Percentiles rank a stretch among this genome's conserved stretches.
phyloP scores from a whole-genome alignment of 2,329 filamentous ascomycete species.

The Apiospora kogelbergensis region DNA sequence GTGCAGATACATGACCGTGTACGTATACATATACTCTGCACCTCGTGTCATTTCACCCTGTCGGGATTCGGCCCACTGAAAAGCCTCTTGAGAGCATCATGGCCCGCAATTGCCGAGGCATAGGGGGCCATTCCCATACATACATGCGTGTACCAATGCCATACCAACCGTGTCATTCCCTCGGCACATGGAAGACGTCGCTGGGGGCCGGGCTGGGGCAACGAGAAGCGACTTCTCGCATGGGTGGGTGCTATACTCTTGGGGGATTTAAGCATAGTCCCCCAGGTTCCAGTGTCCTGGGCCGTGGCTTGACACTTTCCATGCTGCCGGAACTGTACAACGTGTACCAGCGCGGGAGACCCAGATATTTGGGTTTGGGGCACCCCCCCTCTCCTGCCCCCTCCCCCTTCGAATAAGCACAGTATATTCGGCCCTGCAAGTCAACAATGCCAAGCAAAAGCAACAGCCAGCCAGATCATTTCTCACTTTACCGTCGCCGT shows the following conservation, averaged over 20 bases:
- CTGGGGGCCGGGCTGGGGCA: neutral
- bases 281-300: conserved; percentile 5
- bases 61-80: neutral
- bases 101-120: neutral
- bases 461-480: neutral
- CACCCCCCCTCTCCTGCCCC: neutral
- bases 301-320: conserved; percentile 4
- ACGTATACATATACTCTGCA: neutral
- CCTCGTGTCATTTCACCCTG: neutral
- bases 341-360: conserved; percentile 5
- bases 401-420: neutral
- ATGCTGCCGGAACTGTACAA: conserved; percentile 3
- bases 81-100: neutral
- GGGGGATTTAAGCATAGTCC: conserved; percentile 1
- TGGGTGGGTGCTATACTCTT: neutral
- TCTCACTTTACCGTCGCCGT: neutral
- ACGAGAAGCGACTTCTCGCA: neutral
- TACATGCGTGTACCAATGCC: no score
- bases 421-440: neutral
- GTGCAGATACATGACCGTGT: neutral
- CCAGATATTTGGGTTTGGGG: conserved; percentile 4
- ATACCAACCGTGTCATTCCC: neutral
- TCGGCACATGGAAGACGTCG: neutral
- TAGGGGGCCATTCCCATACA: neutral
- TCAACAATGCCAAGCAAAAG: neutral